These are phyloP conservation scores for Colletotrichum melonis DNA, from an alignment of 2,329 filamentous ascomycete species.

Conservation along the genomic window DNA sequence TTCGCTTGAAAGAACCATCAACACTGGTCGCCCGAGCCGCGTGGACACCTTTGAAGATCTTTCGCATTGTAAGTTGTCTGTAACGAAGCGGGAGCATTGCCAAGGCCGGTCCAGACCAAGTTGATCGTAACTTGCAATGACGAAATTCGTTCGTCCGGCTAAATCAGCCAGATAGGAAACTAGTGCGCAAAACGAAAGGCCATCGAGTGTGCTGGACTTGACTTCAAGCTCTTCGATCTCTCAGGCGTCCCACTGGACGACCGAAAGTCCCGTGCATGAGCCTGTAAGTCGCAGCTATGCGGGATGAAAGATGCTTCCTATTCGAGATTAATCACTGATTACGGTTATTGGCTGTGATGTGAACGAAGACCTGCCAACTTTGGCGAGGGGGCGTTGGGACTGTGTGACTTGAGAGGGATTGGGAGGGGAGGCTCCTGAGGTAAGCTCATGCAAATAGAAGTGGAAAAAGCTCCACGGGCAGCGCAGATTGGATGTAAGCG, in stretches of 20 bases:
- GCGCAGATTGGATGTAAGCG: not conserved
- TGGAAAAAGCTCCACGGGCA: not conserved
- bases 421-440: not conserved
- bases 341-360: not conserved
- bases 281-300: not conserved
- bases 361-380: not conserved
- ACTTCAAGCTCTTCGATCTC: not conserved
- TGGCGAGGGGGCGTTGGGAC: not conserved
- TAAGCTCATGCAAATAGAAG: not conserved
- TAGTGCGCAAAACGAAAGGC: not conserved
- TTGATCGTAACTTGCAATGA: not conserved
- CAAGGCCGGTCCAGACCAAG: not conserved
- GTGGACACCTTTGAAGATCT: not conserved
- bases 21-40: not conserved
- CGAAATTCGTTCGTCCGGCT: not conserved
- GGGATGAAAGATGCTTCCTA: not conserved
- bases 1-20: not conserved
- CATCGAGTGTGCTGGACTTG: not conserved
- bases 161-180: not conserved
- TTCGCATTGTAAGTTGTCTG: not conserved
- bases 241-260: not conserved
- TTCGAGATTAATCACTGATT: not conserved
- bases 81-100: not conserved
- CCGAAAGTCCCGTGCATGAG: not conserved
- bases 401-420: not conserved